Percentiles rank a stretch among this genome's conserved stretches.
Conservation (phyloP, 768 basidiomycete species). For the Jaapia argillacea region DNA sequence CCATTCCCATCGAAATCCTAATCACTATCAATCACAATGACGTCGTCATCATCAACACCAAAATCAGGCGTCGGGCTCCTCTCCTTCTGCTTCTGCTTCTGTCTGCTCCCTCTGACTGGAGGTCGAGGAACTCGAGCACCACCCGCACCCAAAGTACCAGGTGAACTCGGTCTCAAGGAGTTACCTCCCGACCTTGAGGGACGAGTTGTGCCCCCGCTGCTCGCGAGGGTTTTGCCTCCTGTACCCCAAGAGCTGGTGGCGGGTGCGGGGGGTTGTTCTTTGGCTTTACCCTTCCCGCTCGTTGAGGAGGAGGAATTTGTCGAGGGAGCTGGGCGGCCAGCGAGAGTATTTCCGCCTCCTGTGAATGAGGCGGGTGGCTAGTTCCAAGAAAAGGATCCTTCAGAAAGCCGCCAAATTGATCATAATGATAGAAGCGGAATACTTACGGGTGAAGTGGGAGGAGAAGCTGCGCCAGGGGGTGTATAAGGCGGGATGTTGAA, state of each 20-base stretch:
- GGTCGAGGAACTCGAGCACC: conserved; percentile 40
- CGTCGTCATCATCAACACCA: conserved; percentile 69
- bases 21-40: conserved; percentile 81
- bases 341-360: conserved; percentile 62
- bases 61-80: conserved; percentile 55
- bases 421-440: conserved; percentile 3
- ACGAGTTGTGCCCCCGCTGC: conserved; percentile 30
- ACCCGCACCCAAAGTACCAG: conserved; percentile 40
- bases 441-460: conserved; percentile 10
- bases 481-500: conserved; percentile 71
- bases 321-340: conserved; percentile 30
- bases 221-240: too few species aligned
- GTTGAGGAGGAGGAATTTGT: conserved; percentile 22
- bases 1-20: too few species aligned
- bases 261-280: conserved; percentile 19
- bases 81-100: conserved; percentile 27
- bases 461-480: conserved; percentile 26
- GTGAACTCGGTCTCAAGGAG: conserved; percentile 3
- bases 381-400: not conserved
- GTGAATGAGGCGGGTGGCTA: conserved; percentile 41
- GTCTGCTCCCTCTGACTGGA: conserved; percentile 19
- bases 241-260: too few species aligned
- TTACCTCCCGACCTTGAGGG: too few species aligned
- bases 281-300: conserved; percentile 47
- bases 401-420: not conserved